Conservation (phyloP, 2,329 filamentous ascomycete species). For the Emergomyces africanus region DNA sequence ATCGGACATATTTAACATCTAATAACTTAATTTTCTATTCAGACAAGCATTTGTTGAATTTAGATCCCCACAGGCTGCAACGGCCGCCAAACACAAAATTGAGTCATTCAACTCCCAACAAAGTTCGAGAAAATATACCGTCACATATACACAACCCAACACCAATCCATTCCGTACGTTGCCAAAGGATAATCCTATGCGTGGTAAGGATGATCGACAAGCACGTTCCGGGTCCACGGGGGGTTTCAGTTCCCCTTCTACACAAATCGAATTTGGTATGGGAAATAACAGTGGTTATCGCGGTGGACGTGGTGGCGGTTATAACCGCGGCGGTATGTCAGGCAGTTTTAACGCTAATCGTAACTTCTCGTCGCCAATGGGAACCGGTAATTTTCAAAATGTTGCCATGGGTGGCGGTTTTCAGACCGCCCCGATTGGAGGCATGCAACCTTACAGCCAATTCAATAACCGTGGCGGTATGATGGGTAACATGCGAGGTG, state of each 20-base stretch:
- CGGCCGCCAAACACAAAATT: conserved; percentile 70
- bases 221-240: conserved; percentile 39
- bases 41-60: conserved; percentile 78
- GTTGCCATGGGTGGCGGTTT: conserved; percentile 33
- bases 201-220: conserved; percentile 49
- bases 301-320: conserved; percentile 38
- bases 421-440: conserved; percentile 35
- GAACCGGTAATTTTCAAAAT: conserved; percentile 29
- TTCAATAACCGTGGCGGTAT: conserved; percentile 42
- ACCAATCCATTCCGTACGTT: conserved; percentile 83
- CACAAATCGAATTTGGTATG: conserved; percentile 29
- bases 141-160: conserved; percentile 62
- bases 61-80: conserved; percentile 67
- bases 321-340: conserved; percentile 36
- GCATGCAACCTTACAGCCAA: conserved; percentile 38
- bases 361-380: conserved; percentile 35
- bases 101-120: conserved; percentile 49
- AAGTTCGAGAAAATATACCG: conserved; percentile 52
- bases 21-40: neutral
- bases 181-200: conserved; percentile 71
- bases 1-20: neutral
- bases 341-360: conserved; percentile 39
- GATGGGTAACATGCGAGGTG: conserved; percentile 42
- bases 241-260: conserved; percentile 29
- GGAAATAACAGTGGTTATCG: conserved; percentile 41